Evolutionary conservation across 1,139 yeast species (phyloP), one percentile per base, ranked within the genome.

Genomic region (Saccharomyces hybrid): DNA sequence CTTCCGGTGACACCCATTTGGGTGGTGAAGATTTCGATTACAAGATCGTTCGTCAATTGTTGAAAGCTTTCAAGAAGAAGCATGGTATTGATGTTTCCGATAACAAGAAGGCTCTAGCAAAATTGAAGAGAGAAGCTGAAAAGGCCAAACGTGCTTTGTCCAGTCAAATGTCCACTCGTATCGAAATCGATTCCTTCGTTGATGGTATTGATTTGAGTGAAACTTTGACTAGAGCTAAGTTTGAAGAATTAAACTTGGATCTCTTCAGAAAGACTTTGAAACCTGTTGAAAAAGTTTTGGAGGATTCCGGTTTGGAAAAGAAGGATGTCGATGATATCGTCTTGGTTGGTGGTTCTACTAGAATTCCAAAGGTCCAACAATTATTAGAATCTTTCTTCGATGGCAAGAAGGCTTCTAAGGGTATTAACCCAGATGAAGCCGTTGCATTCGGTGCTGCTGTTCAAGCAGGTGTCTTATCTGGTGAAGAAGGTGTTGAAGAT

Each of bases 371-470:
- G 80, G 96, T 90, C 63, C 96, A 88, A 79, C 87, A 87, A 74
- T 80, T 90, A 66, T 80, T 90, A 63, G 96, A 90, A 76, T 80
- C 82, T 63, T 89, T 76, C 82, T 90, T 90, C 11, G 44, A 38
- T 71, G 96, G 96, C 68, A 90, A 90, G 81, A 87, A 89, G 77
- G 93, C 95, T 55, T 85, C 95, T 63, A 89, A 88, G 81, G 95
- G 96, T 76, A 89, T 90, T 70, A 90, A 90, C 79, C 97, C 97
- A 57, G 97, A 90, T 76, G 96, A 89, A 79, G 96, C 96, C 71
- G 96, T 89, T 73, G 96, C 96, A 57, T 89, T 85, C 72, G 96
- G 96, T 82, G 96, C 96, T 59, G 96, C 96, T 64, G 96, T 89
- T 62, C 97, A 90, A 78, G 97, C 96, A 58, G 97, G 96, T 81